A percentile compares a stretch with the other conserved stretches of the same genome.
Conservation (phyloP, 2,329 filamentous ascomycete species). For the Colletotrichum australisinense region DNA sequence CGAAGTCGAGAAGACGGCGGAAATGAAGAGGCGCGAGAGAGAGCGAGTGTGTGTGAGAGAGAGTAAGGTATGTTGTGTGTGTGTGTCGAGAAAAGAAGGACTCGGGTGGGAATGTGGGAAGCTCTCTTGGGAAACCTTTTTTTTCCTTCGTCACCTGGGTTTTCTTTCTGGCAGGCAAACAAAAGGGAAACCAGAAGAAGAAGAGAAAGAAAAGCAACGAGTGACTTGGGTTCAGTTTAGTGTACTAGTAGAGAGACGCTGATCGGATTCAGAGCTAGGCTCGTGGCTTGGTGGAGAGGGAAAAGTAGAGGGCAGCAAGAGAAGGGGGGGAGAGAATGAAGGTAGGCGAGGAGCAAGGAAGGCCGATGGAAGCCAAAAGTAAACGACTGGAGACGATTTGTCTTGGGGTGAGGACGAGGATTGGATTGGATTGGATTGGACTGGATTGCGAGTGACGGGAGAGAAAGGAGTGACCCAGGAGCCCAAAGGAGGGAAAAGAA, state of each 20-base stretch:
- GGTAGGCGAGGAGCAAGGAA: constrained; percentile 20
- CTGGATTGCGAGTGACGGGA: constrained; percentile 19
- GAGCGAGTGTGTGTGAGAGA: background rate
- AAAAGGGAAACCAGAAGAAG: constrained; percentile 12
- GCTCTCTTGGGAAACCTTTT: background rate
- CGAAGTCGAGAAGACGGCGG: background rate
- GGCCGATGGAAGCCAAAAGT: constrained; percentile 9
- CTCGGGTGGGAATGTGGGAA: constrained; percentile 9
- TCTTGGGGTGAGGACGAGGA: too few species aligned
- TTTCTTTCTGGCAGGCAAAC: constrained; percentile 20
- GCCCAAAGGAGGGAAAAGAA: constrained; percentile 28
- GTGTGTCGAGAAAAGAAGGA: constrained; percentile 7
- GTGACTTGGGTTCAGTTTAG: constrained; percentile 19
- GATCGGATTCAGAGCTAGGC: background rate
- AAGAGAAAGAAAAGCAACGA: constrained; percentile 1
- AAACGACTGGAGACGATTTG: constrained; percentile 11
- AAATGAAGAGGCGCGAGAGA: background rate
- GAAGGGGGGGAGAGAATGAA: background rate
- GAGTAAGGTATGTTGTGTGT: background rate
- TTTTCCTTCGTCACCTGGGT: background rate
- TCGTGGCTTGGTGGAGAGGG: background rate
- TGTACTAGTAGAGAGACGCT: background rate
- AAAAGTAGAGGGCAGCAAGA: background rate
- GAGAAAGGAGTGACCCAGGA: constrained; percentile 33
- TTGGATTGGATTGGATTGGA: background rate